Percentiles rank a stretch among this genome's conserved stretches.
phyloP scores from a whole-genome alignment of 371 early-diverging fungal species.

The Mortierella sp. region DNA sequence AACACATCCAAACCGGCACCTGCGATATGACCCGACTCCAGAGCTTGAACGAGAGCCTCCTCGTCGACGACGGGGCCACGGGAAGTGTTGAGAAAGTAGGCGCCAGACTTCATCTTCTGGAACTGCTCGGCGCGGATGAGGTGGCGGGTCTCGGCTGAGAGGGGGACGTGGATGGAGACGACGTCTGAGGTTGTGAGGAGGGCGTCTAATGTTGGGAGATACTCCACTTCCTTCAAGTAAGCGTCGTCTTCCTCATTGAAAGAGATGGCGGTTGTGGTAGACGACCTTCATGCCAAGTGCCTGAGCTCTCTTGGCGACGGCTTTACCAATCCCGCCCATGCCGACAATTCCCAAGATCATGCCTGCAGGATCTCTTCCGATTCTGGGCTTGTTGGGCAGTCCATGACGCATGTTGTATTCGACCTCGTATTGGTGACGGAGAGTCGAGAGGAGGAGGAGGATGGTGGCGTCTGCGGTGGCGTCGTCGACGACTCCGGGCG shows the following conservation, averaged over 20 bases:
- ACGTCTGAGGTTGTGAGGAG: constrained; percentile 67
- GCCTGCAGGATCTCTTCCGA: constrained; percentile 66
- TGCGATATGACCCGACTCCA: constrained; percentile 68
- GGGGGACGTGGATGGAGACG: constrained; percentile 71
- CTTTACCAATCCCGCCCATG: constrained; percentile 72
- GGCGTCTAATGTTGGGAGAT: constrained; percentile 40
- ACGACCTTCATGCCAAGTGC: constrained; percentile 69
- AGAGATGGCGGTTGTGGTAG: constrained; percentile 65
- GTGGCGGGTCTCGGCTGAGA: constrained; percentile 64
- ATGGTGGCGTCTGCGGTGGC: constrained; percentile 71
- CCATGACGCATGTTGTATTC: constrained; percentile 62
- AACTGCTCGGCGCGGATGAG: constrained; percentile 64
- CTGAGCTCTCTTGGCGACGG: constrained; percentile 67
- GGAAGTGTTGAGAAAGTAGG: constrained; percentile 71
- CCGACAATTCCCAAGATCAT: constrained; percentile 70
- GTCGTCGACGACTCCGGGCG: constrained; percentile 53
- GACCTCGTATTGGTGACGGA: constrained; percentile 63
- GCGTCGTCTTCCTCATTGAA: constrained; percentile 5
- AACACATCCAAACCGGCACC: constrained; percentile 75
- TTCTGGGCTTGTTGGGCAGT: constrained; percentile 32
- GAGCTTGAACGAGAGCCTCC: constrained; percentile 64
- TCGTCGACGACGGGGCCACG: constrained; percentile 73
- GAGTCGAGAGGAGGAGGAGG: constrained; percentile 63
- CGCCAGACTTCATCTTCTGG: constrained; percentile 66
- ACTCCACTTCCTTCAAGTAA: constrained; percentile 20